Evolutionary conservation across 1,139 yeast genomes (phyloP).

Genomic region (Candida buenavistaensis): DNA sequence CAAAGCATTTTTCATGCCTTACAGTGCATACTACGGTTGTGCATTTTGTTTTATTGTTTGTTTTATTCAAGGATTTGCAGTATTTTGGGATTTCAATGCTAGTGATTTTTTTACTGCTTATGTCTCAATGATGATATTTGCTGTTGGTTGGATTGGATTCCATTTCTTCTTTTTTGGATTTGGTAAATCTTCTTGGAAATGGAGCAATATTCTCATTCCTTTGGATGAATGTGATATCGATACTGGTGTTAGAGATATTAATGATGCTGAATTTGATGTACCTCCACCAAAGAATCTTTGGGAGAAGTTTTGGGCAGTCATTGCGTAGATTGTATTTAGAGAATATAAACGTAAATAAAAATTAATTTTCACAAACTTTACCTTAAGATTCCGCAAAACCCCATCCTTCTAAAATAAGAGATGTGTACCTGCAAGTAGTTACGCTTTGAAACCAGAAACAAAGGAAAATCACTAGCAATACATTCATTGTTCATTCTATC

Average conservation of each 20-base stretch:
- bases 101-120: slow-evolving; percentile 65
- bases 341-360: too few relatives aligned
- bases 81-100: slow-evolving; percentile 56
- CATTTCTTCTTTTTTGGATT: slow-evolving; percentile 50
- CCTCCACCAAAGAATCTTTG: background rate
- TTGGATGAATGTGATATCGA: slow-evolving; percentile 62
- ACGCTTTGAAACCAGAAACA: slow-evolving; percentile 13
- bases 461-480: slow-evolving; percentile 34
- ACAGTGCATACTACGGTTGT: slow-evolving; percentile 57
- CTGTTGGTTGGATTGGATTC: slow-evolving; percentile 50
- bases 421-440: slow-evolving; percentile 43
- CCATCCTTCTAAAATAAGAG: slow-evolving; percentile 49
- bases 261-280: slow-evolving; percentile 32
- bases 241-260: slow-evolving; percentile 58
- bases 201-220: slow-evolving; percentile 37
- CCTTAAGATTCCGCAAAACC: slow-evolving; percentile 41
- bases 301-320: too few relatives aligned
- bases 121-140: slow-evolving; percentile 59
- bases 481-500: slow-evolving; percentile 37
- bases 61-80: slow-evolving; percentile 69
- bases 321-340: too few relatives aligned
- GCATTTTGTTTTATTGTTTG: slow-evolving; percentile 52
- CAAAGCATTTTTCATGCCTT: slow-evolving; percentile 70
- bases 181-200: slow-evolving; percentile 29
- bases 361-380: slow-evolving; percentile 4